Conservation (phyloP, 139 green algal species). For the Desmodesmus armatus region DNA sequence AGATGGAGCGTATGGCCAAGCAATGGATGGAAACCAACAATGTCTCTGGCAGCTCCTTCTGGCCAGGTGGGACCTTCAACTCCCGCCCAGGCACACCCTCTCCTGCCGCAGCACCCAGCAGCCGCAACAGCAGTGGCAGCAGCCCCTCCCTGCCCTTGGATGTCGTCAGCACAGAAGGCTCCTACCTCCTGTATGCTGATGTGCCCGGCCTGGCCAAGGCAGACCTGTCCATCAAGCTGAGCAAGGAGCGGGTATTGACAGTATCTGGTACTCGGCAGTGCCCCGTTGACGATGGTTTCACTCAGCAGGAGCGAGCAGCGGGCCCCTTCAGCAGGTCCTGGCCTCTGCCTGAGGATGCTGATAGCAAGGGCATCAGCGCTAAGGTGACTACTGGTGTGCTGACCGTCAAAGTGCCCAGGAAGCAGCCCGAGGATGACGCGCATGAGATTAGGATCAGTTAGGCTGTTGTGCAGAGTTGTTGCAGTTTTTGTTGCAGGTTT, state of each 20-base stretch:
- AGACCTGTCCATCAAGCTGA: slow-evolving; percentile 20
- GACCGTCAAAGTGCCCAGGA: slow-evolving; percentile 29
- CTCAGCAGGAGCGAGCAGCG: not conserved
- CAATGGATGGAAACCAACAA: slow-evolving; percentile 13
- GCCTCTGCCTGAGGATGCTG: slow-evolving; percentile 24
- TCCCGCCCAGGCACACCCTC: not conserved
- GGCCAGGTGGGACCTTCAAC: not conserved
- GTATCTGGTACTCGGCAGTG: not conserved
- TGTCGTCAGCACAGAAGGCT: not conserved
- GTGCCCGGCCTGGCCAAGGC: slow-evolving; percentile 14
- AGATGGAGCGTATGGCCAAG: slow-evolving; percentile 4
- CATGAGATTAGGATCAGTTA: slow-evolving; percentile 23
- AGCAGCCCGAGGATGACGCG: not conserved
- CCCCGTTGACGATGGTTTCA: not conserved
- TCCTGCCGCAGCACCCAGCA: slow-evolving; percentile 2
- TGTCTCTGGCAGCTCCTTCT: not conserved
- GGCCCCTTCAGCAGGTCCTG: not conserved
- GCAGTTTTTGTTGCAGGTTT: too few relatives aligned
- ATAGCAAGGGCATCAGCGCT: not conserved
- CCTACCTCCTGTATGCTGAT: not conserved
- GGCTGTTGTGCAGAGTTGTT: too few relatives aligned
- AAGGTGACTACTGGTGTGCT: slow-evolving; percentile 27
- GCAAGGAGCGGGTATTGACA: slow-evolving; percentile 4
- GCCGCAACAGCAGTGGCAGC: not conserved
- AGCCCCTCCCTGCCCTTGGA: not conserved